A percentile compares a stretch with the other conserved stretches of the same genome.
Evolutionary conservation across 805 yeast genomes (phyloP).

Genomic region (Lachancea kluyveri): DNA sequence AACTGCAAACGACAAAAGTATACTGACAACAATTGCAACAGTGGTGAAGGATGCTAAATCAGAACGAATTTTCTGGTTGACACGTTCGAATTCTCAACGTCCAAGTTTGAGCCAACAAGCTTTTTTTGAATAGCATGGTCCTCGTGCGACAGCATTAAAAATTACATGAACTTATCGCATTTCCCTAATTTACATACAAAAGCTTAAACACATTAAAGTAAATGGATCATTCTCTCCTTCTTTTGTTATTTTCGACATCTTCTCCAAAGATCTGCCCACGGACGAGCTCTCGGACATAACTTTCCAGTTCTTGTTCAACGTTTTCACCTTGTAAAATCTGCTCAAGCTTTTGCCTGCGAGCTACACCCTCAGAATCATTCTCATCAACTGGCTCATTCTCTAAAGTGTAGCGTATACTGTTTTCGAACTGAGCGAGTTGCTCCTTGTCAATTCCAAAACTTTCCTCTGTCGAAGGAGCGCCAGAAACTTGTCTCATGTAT

Average conservation of each 20-base stretch:
- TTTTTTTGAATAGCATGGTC: too few relatives aligned
- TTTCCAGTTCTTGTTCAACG: conserved; percentile 71
- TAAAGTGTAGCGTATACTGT: conserved; percentile 52
- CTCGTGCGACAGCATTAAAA: too few relatives aligned
- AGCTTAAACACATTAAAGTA: too few relatives aligned
- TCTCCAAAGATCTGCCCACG: conserved; percentile 40
- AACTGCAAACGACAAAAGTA: too few relatives aligned
- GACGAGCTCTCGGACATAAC: conserved; percentile 60
- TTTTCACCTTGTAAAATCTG: conserved; percentile 71
- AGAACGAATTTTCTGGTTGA: too few relatives aligned
- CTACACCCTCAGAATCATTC: conserved; percentile 40
- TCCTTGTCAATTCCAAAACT: conserved; percentile 25
- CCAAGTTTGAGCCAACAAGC: too few relatives aligned
- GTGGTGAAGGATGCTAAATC: too few relatives aligned
- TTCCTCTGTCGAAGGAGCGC: conserved; percentile 21
- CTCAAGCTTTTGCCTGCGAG: conserved; percentile 58
- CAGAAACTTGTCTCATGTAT: conserved; percentile 45
- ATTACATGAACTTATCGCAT: too few relatives aligned
- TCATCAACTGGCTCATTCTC: conserved; percentile 39
- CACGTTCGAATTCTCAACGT: too few relatives aligned
- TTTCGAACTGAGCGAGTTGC: conserved; percentile 27
- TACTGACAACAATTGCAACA: too few relatives aligned
- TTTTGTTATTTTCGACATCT: conserved; percentile 3
- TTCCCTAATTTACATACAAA: too few relatives aligned
- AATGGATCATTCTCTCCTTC: conserved; percentile 2